Evolutionary conservation across 805 yeast species (phyloP).

Genomic region (Metschnikowia anglica): DNA sequence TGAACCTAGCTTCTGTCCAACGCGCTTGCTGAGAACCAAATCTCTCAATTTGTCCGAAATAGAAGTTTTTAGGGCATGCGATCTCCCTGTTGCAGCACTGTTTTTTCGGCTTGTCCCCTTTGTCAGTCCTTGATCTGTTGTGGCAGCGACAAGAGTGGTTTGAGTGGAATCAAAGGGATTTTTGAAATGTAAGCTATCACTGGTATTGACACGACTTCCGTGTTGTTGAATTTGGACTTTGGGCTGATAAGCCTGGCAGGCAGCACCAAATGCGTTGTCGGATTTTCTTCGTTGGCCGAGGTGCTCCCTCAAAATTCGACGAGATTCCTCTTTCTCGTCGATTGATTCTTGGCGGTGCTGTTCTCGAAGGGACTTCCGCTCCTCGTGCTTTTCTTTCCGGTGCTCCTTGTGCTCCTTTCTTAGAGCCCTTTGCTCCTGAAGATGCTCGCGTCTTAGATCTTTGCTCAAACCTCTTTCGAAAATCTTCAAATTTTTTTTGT

Average conservation of each 20-base stretch:
- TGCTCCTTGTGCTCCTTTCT: constrained; percentile 3
- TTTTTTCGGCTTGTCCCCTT: constrained; percentile 1
- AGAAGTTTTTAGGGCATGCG: constrained; percentile 5
- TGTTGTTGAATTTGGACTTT: neutral
- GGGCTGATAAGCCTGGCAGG: neutral
- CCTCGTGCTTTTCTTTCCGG: constrained; percentile 6
- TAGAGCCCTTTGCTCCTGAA: constrained; percentile 3
- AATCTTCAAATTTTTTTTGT: neutral
- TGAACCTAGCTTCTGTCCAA: neutral
- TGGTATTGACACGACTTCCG: neutral
- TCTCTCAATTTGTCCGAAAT: constrained; percentile 14
- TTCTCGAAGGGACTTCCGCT: neutral
- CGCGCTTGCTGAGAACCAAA: constrained; percentile 10
- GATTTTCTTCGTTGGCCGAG: constrained; percentile 2
- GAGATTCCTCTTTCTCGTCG: constrained; percentile 12
- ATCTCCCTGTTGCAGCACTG: constrained; percentile 1
- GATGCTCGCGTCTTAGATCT: neutral
- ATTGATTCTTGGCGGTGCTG: constrained; percentile 1
- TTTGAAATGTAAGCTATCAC: constrained; percentile 1
- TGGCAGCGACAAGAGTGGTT: constrained; percentile 15
- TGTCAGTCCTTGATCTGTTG: neutral
- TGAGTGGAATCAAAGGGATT: constrained; percentile 18
- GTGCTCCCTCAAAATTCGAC: constrained; percentile 12
- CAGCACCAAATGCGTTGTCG: neutral
- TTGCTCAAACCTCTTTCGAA: constrained; percentile 2